Percentiles rank a stretch among this genome's conserved stretches.
phyloP scores from a whole-genome alignment of 2,329 filamentous ascomycete species.

The Aureobasidium namibiae region DNA sequence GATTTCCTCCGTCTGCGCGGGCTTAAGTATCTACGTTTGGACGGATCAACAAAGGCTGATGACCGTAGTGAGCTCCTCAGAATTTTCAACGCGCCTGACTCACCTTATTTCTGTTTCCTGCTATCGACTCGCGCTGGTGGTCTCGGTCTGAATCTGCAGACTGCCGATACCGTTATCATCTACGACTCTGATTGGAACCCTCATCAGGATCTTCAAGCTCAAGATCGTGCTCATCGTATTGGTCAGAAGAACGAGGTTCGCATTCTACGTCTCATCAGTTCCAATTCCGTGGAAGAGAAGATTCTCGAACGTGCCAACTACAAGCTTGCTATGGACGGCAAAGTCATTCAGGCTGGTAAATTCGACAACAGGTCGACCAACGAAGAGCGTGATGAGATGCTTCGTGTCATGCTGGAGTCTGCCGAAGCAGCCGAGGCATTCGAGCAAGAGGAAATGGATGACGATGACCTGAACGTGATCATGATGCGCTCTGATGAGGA shows the following conservation, averaged over 20 bases:
- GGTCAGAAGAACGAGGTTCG: slow-evolving; percentile 99
- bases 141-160: slow-evolving; percentile 93
- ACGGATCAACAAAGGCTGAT: slow-evolving; percentile 95
- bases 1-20: slow-evolving; percentile 84
- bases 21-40: slow-evolving; percentile 80
- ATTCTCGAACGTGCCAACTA: slow-evolving; percentile 93
- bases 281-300: slow-evolving; percentile 96
- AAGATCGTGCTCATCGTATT: slow-evolving; percentile 99
- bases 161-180: slow-evolving; percentile 97
- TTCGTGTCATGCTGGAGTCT: slow-evolving; percentile 84
- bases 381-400: slow-evolving; percentile 93
- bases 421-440: slow-evolving; percentile 60
- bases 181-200: slow-evolving; percentile 99
- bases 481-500: slow-evolving; percentile 84
- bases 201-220: slow-evolving; percentile 96
- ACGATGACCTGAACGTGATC: slow-evolving; percentile 92
- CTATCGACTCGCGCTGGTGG: slow-evolving; percentile 98
- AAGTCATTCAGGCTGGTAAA: slow-evolving; percentile 97
- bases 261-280: slow-evolving; percentile 90
- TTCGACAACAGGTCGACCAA: slow-evolving; percentile 99
- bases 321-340: slow-evolving; percentile 99
- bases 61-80: slow-evolving; percentile 86
- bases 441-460: slow-evolving; percentile 96
- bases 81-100: slow-evolving; percentile 81
- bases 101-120: slow-evolving; percentile 94